phyloP scores from a whole-genome alignment of 441 rosid genomes.

The Gossypium gossypioides region DNA sequence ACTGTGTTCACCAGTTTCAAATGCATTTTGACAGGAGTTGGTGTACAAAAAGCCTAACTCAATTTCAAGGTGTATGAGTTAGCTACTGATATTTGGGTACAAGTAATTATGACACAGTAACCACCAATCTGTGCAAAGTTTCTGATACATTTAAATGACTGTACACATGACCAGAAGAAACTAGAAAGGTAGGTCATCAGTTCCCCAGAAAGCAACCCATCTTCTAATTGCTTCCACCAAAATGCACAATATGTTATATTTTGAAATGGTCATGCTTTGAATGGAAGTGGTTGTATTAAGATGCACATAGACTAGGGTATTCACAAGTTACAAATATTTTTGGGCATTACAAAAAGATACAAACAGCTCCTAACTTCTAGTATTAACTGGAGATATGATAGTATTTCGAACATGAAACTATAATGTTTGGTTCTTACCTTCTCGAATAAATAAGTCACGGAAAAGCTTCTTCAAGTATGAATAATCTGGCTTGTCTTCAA shows the following conservation, averaged over 20 bases:
- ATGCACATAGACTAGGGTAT: background rate
- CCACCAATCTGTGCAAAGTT: conserved; percentile 4
- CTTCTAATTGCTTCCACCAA: background rate
- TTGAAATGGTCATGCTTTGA: background rate
- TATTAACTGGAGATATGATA: background rate
- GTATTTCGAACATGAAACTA: background rate
- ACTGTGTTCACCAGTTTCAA: background rate
- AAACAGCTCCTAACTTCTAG: background rate
- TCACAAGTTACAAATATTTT: background rate
- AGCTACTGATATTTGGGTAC: background rate
- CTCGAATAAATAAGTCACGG: conserved; percentile 75
- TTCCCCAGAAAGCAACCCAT: background rate
- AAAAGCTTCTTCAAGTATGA: conserved; percentile 80
- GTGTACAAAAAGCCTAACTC: background rate
- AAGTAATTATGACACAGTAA: background rate
- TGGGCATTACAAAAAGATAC: background rate
- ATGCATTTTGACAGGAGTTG: background rate
- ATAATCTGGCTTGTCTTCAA: conserved; percentile 80
- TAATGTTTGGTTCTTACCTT: conserved; percentile 31
- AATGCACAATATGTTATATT: conserved; percentile 2
- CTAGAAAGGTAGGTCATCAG: background rate
- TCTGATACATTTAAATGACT: background rate
- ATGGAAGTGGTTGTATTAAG: background rate
- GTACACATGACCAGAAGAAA: background rate
- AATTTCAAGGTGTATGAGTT: background rate